phyloP scores from a whole-genome alignment of 148 eudicot species.

The Rhododendron vialii region DNA sequence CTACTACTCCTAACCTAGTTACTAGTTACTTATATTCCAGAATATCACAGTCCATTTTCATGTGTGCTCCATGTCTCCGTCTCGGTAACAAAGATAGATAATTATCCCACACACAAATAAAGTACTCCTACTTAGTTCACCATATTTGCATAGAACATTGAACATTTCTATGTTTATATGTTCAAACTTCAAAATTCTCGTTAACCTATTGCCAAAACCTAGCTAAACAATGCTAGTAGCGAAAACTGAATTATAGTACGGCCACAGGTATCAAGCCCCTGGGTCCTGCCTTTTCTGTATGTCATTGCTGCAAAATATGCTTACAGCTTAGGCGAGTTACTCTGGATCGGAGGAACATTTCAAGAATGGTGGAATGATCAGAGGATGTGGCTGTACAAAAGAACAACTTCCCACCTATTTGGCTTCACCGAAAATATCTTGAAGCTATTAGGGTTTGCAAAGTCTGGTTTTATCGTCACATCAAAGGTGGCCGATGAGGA shows the following conservation, averaged over 20 bases:
- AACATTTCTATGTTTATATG: background rate
- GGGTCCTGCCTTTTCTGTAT: slow-evolving; percentile 49
- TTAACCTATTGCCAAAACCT: background rate
- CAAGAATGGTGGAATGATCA: slow-evolving; percentile 64
- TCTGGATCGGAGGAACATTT: slow-evolving; percentile 31
- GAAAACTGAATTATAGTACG: background rate
- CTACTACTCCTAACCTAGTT: background rate
- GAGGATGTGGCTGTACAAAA: slow-evolving; percentile 60
- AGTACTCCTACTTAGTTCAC: background rate
- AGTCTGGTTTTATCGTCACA: slow-evolving; percentile 9
- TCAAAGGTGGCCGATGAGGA: slow-evolving; percentile 9
- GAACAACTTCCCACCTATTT: slow-evolving; percentile 38
- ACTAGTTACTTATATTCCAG: background rate
- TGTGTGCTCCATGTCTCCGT: background rate
- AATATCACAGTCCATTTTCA: background rate
- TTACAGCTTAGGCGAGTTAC: slow-evolving; percentile 41
- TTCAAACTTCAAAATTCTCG: background rate
- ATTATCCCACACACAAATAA: background rate
- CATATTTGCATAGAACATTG: background rate
- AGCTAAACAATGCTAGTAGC: background rate
- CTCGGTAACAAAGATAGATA: background rate
- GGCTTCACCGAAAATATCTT: slow-evolving; percentile 10
- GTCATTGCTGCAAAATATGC: slow-evolving; percentile 19
- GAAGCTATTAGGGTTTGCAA: slow-evolving; percentile 30
- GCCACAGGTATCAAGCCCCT: slow-evolving; percentile 42